Percentiles rank a stretch among this genome's conserved stretches.
Conservation (phyloP, 1,284 basidiomycete species). For the Abortiporus biennis region DNA sequence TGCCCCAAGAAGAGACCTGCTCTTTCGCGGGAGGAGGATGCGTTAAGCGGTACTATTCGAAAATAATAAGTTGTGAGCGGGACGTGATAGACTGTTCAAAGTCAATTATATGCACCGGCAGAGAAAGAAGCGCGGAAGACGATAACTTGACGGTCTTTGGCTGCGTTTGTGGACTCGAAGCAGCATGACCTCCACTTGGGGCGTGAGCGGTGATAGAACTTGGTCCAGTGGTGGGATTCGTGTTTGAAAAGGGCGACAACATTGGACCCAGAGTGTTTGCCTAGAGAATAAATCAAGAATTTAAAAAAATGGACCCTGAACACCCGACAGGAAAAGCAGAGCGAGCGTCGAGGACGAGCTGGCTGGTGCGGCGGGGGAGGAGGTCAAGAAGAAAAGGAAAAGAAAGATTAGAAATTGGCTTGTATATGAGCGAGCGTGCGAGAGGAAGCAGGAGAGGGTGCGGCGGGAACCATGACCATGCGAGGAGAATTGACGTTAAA, state of each 20-base stretch:
- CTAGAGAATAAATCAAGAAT: too few relatives aligned
- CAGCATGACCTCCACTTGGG: neutral
- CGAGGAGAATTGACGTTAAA: too few relatives aligned
- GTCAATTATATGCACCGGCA: slow-evolving; percentile 35
- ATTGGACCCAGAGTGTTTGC: too few relatives aligned
- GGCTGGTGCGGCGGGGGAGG: neutral
- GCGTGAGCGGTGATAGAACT: neutral
- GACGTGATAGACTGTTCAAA: neutral
- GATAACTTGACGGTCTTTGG: slow-evolving; percentile 44
- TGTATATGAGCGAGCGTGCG: too few relatives aligned
- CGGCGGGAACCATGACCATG: neutral
- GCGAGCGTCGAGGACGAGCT: neutral
- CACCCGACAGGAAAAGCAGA: neutral
- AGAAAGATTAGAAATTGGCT: neutral
- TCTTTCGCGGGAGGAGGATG: slow-evolving; percentile 63
- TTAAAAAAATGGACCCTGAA: too few relatives aligned
- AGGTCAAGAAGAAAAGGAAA: neutral
- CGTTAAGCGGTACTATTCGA: slow-evolving; percentile 48
- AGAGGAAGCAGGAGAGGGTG: neutral
- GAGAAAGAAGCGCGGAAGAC: slow-evolving; percentile 37
- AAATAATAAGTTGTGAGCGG: neutral
- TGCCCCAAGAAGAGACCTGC: slow-evolving; percentile 57
- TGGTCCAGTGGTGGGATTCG: neutral
- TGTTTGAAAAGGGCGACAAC: neutral
- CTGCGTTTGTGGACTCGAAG: slow-evolving; percentile 19